Percentiles rank a stretch among this genome's conserved stretches.
Conservation (phyloP, 2,329 filamentous ascomycete genomes). For the Sporothrix luriei region DNA sequence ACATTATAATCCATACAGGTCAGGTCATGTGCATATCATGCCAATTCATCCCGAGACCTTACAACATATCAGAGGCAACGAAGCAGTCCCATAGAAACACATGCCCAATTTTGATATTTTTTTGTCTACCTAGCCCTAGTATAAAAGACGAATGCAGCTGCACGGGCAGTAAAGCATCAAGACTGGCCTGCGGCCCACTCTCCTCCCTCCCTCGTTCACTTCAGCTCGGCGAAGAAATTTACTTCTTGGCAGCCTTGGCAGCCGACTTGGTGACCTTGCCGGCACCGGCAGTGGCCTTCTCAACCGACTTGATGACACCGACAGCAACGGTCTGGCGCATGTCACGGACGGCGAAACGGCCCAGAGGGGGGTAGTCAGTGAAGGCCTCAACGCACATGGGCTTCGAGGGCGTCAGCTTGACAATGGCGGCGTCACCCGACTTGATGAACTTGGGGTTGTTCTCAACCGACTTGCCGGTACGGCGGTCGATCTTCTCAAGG, state of each 20-base stretch:
- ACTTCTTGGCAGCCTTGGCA: constrained; percentile 75
- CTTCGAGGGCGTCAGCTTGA: constrained; percentile 99
- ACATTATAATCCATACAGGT: too few relatives aligned
- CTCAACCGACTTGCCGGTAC: constrained; percentile 98
- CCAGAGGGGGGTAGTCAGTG: constrained; percentile 99
- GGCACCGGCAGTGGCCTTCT: constrained; percentile 59
- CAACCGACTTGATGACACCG: constrained; percentile 90
- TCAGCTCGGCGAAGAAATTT: constrained; percentile 46
- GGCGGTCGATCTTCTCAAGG: constrained; percentile 99
- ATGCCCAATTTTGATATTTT: constrained; percentile 31
- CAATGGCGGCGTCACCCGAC: constrained; percentile 99
- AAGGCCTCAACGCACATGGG: constrained; percentile 99
- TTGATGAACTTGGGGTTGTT: constrained; percentile 98
- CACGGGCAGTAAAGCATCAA: constrained; percentile 27
- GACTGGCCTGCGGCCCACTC: constrained; percentile 28
- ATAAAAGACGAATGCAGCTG: constrained; percentile 23
- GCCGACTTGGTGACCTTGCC: constrained; percentile 74
- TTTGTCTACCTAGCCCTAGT: constrained; percentile 30
- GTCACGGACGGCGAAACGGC: constrained; percentile 99
- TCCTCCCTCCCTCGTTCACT: constrained; percentile 19
- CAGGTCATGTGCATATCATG: too few relatives aligned
- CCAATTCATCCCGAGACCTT: too few relatives aligned
- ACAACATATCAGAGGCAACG: too few relatives aligned
- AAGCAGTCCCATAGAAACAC: neutral
- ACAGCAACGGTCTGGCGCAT: constrained; percentile 90